Percentiles rank a stretch among this genome's conserved stretches.
phyloP scores from a whole-genome alignment of 768 basidiomycete species.

The Lentinus brumalis region DNA sequence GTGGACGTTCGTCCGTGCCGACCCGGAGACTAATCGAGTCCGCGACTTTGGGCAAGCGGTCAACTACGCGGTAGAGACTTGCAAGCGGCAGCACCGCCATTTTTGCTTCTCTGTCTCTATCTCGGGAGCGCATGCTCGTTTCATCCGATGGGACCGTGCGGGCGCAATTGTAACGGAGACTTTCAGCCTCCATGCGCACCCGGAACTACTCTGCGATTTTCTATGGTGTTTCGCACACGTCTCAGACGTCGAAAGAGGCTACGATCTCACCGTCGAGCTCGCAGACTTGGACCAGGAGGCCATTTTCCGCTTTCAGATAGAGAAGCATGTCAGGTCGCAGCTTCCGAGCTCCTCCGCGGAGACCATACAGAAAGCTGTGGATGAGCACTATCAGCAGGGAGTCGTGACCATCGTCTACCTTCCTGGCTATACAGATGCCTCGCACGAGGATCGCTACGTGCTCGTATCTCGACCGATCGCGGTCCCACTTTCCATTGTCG shows the following conservation, averaged over 20 bases:
- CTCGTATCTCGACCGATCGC: slow-evolving; percentile 5
- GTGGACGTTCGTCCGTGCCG: not conserved
- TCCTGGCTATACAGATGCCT: too few relatives aligned
- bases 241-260: slow-evolving; percentile 25
- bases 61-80: slow-evolving; percentile 4
- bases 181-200: slow-evolving; percentile 28
- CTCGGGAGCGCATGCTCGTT: slow-evolving; percentile 25
- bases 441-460: not conserved
- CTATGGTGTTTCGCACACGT: slow-evolving; percentile 32
- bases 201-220: slow-evolving; percentile 30
- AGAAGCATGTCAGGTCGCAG: not conserved
- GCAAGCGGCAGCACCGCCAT: slow-evolving; percentile 31
- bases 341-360: not conserved
- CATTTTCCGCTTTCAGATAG: not conserved
- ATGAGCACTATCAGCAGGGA: not conserved
- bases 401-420: not conserved
- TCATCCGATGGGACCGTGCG: slow-evolving; percentile 37
- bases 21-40: not conserved
- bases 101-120: slow-evolving; percentile 33
- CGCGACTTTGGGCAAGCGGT: not conserved
- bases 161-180: slow-evolving; percentile 33
- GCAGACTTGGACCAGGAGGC: not conserved
- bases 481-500: not conserved
- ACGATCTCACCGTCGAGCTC: slow-evolving; percentile 20
- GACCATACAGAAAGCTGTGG: not conserved